phyloP scores from a whole-genome alignment of 1,139 yeast genomes.

The Pichia sp. region DNA sequence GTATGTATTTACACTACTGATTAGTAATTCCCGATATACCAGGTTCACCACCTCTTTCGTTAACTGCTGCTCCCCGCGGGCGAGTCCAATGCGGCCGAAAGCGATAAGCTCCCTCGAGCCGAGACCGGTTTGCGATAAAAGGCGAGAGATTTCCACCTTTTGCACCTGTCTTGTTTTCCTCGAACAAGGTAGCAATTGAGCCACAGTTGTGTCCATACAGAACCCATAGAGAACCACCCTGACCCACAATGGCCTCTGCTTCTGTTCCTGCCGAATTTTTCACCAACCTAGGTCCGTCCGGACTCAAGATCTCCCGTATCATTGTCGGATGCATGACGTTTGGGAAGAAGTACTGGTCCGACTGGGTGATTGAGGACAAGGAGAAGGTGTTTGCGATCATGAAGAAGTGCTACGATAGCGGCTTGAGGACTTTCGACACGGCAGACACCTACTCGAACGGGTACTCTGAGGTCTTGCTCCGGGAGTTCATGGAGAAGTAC shows the following conservation, averaged over 20 bases:
- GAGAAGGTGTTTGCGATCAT: slow-evolving; percentile 39
- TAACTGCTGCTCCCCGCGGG: not conserved
- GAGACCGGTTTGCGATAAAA: not conserved
- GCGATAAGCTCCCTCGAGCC: slow-evolving; percentile 2
- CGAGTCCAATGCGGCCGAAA: not conserved
- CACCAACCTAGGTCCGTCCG: slow-evolving; percentile 22
- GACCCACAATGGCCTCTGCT: not conserved
- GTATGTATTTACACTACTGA: not conserved
- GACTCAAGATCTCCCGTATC: slow-evolving; percentile 44
- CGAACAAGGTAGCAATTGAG: too few relatives aligned
- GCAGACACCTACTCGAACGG: slow-evolving; percentile 50
- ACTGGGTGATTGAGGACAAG: slow-evolving; percentile 48
- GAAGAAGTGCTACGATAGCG: slow-evolving; percentile 48
- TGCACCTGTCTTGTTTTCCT: not conserved
- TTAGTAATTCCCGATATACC: not conserved
- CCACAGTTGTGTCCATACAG: too few relatives aligned
- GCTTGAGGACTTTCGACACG: slow-evolving; percentile 53
- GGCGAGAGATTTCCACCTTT: not conserved
- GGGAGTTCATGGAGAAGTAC: slow-evolving; percentile 43
- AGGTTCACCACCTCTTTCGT: not conserved
- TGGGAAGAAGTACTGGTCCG: slow-evolving; percentile 47
- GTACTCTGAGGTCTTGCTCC: slow-evolving; percentile 39
- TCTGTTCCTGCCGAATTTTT: slow-evolving; percentile 20
- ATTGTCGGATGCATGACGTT: slow-evolving; percentile 59
- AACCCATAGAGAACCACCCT: not conserved